Conservation (phyloP, 352 stramenopile genomes). For the Globisporangium alternatum region DNA sequence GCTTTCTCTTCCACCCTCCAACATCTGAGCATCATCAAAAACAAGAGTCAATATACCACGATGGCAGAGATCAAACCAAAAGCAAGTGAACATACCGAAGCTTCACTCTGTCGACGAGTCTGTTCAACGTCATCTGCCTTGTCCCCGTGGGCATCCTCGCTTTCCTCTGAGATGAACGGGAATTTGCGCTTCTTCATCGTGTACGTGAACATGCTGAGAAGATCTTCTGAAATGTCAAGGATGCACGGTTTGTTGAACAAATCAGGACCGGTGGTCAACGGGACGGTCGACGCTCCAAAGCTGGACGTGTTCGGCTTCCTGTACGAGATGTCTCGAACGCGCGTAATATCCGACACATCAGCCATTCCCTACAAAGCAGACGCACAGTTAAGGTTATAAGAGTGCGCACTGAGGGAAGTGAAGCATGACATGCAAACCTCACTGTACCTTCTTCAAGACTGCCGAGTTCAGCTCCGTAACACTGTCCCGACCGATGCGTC, state of each 20-base stretch:
- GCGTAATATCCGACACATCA: constrained; percentile 75
- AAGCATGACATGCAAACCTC: not conserved
- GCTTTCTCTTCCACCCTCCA: constrained; percentile 15
- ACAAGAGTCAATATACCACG: not conserved
- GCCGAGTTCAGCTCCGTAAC: constrained; percentile 78
- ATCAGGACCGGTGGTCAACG: constrained; percentile 27
- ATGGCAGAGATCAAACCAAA: not conserved
- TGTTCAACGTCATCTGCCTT: constrained; percentile 55
- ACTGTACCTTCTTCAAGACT: constrained; percentile 59
- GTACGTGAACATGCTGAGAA: constrained; percentile 74
- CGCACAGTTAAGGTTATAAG: not conserved
- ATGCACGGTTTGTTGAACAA: constrained; percentile 64
- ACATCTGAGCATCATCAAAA: not conserved
- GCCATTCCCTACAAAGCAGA: constrained; percentile 40
- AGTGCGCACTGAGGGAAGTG: not conserved
- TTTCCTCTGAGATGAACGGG: constrained; percentile 41
- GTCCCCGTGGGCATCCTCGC: constrained; percentile 17
- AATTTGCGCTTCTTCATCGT: constrained; percentile 89
- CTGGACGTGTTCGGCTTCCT: constrained; percentile 25
- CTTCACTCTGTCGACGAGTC: constrained; percentile 61
- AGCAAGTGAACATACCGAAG: constrained; percentile 32
- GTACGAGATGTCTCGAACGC: constrained; percentile 41
- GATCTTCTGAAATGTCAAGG: constrained; percentile 48
- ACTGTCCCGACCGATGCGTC: constrained; percentile 75
- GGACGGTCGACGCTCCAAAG: constrained; percentile 7